Base-by-base conservation (phyloP, 345 rosid genomes). In the Microthlaspi erraticum region DNA sequence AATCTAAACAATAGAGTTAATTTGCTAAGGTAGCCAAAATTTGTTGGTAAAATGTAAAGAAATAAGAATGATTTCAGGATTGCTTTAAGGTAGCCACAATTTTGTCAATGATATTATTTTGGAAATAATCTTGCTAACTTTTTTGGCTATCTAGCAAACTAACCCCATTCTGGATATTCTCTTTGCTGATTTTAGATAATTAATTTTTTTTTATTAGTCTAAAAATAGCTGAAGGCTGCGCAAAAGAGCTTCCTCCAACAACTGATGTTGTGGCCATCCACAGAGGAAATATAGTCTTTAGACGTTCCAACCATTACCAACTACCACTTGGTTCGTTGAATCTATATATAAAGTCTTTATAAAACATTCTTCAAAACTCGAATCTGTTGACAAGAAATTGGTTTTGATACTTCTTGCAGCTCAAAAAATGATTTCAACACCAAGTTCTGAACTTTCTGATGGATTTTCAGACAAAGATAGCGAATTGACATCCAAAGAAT, bases 181-280 rank as follows among this genome's bases (percentile, higher is more conserved):
- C 58, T 52, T 52, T 52, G n/a, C 13, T 34, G 23, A 61, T 61
- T 49, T 74, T 57, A 54, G 31, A 34, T n/a, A 32, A 32, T 32
- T 5, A 32, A n/a, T 0, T 38, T 67, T 39, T 76, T 56, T 74
- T 74, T 26, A 33, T 72, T 58, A 64, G 71, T 77, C 80, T 83
- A 64, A 80, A 69, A 46, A 77, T 67, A 16, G 97, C 97, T 60
- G 78, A 78, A 69, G 86, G 87, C 70, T 93, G 96, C 67, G 77
- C 93, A 2, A 91, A 83, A 78, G 74, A 77, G 48, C 82, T 91
- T 78, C 89, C 83, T 36, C 55, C 85, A 79, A 81, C 84, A 34
- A 86, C 91, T 56, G 79, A 85, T 71, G 84, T 91, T 80, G 65
- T 91, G 82, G 91, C 89, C 75, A 79, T 93, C 82, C 73, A 81